A percentile compares a stretch with the other conserved stretches of the same genome.
Conservation (phyloP, 176 grass and related monocot genomes). For the Oryza coarctata region DNA sequence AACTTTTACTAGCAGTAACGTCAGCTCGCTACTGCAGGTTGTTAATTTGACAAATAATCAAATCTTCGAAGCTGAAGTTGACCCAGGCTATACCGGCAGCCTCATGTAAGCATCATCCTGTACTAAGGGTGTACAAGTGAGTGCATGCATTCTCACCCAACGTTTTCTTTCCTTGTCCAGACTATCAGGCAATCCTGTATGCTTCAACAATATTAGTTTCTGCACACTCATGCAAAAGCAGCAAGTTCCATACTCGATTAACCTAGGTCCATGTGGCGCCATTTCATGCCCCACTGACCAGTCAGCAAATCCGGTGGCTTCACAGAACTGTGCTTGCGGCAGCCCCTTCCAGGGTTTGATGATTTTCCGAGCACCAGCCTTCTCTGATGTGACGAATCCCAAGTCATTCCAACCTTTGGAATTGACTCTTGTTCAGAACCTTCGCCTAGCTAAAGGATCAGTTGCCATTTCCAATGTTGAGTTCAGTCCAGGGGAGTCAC, state of each 20-base stretch:
- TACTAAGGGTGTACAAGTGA: neutral
- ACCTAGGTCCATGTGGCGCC: constrained; percentile 28
- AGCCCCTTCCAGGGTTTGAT: constrained; percentile 50
- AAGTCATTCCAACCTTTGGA: constrained; percentile 40
- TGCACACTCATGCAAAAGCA: constrained; percentile 27
- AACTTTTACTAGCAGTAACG: constrained; percentile 33
- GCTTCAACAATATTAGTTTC: neutral
- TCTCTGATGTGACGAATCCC: constrained; percentile 40
- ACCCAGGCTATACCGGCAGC: constrained; percentile 32
- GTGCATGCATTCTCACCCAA: constrained; percentile 5
- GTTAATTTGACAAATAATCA: constrained; percentile 63
- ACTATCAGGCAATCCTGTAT: constrained; percentile 51
- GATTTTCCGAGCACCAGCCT: constrained; percentile 43
- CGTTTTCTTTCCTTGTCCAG: constrained; percentile 30
- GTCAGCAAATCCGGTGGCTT: constrained; percentile 33
- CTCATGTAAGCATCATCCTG: constrained; percentile 50
- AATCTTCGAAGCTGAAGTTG: neutral
- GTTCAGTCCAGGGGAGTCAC: constrained; percentile 34
- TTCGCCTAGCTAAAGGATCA: constrained; percentile 39
- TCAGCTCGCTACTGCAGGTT: constrained; percentile 43
- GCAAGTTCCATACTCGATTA: constrained; percentile 44
- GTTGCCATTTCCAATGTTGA: constrained; percentile 47
- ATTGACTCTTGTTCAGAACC: constrained; percentile 9
- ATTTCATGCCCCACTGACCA: constrained; percentile 43
- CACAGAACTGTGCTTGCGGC: constrained; percentile 49